Evolutionary conservation across 2,329 filamentous ascomycete genomes (phyloP).

Genomic region (Clarireedia homoeocarpa): DNA sequence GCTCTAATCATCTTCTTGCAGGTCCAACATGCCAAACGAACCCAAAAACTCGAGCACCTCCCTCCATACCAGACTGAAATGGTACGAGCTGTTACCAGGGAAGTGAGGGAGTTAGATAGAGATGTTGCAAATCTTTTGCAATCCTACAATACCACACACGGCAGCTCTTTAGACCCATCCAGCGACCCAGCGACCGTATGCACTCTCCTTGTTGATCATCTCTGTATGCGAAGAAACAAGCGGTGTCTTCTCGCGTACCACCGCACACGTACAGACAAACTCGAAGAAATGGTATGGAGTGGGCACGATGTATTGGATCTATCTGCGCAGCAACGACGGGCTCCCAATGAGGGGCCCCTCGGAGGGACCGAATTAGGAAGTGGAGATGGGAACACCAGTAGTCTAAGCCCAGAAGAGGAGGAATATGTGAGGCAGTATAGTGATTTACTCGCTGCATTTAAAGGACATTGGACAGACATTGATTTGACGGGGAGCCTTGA

Average conservation of each 20-base stretch:
- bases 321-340: slow-evolving; percentile 45
- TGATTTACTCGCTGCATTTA: slow-evolving; percentile 89
- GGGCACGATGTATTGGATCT: slow-evolving; percentile 76
- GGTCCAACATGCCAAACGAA: slow-evolving; percentile 95
- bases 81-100: slow-evolving; percentile 77
- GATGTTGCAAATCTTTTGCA: slow-evolving; percentile 74
- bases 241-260: slow-evolving; percentile 93
- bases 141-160: slow-evolving; percentile 50
- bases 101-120: slow-evolving; percentile 88
- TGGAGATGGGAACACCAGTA: slow-evolving; percentile 54
- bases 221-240: slow-evolving; percentile 94
- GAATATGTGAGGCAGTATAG: slow-evolving; percentile 91
- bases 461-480: slow-evolving; percentile 97
- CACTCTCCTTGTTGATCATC: slow-evolving; percentile 83
- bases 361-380: slow-evolving; percentile 29
- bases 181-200: slow-evolving; percentile 79
- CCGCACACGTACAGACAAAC: slow-evolving; percentile 77
- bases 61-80: slow-evolving; percentile 90
- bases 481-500: slow-evolving; percentile 91
- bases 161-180: slow-evolving; percentile 76
- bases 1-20: slow-evolving; percentile 31
- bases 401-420: slow-evolving; percentile 89
- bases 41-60: slow-evolving; percentile 74
- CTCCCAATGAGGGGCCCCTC: slow-evolving; percentile 27
- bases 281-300: slow-evolving; percentile 91